A percentile compares a stretch with the other conserved stretches of the same genome.
Evolutionary conservation across 1,139 yeast species (phyloP).

Genomic region (Yamadazyma trypodendri): DNA sequence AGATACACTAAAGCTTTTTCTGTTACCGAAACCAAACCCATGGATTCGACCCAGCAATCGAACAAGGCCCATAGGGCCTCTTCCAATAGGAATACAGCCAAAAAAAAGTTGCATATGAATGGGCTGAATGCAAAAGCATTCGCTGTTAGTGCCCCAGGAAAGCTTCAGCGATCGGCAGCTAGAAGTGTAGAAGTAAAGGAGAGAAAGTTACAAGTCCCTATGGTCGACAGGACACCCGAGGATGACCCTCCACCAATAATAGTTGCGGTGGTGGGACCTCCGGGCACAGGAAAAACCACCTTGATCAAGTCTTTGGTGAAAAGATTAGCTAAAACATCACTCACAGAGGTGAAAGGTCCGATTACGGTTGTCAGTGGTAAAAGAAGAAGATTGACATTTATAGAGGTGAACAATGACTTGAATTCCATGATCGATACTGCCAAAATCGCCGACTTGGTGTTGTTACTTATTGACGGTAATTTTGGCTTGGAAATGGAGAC

Average conservation of each 20-base stretch:
- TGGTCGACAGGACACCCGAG: slow-evolving; percentile 97
- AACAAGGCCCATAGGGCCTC: slow-evolving; percentile 60
- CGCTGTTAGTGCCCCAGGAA: slow-evolving; percentile 90
- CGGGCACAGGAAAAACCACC: slow-evolving; percentile 97
- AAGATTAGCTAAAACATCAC: slow-evolving; percentile 83
- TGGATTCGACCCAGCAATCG: slow-evolving; percentile 43
- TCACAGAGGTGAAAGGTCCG: slow-evolving; percentile 90
- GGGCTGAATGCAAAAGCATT: slow-evolving; percentile 94
- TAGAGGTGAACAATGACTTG: slow-evolving; percentile 90
- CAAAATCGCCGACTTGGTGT: slow-evolving; percentile 88
- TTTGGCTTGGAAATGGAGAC: slow-evolving; percentile 99
- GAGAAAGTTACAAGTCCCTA: slow-evolving; percentile 88
- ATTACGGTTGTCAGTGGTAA: slow-evolving; percentile 97
- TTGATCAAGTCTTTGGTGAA: slow-evolving; percentile 85
- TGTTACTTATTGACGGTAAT: slow-evolving; percentile 90
- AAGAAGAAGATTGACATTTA: slow-evolving; percentile 85
- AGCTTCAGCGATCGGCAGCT: slow-evolving; percentile 79
- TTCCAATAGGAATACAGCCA: slow-evolving; percentile 61
- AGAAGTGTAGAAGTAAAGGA: slow-evolving; percentile 87
- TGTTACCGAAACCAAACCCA: slow-evolving; percentile 6
- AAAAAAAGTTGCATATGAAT: slow-evolving; percentile 84
- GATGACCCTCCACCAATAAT: slow-evolving; percentile 97
- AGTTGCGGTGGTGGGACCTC: slow-evolving; percentile 97
- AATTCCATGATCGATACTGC: slow-evolving; percentile 97
- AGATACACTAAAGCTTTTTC: not conserved